A percentile compares a stretch with the other conserved stretches of the same genome.
These are phyloP conservation scores for Spathaspora arborariae DNA, from an alignment of 805 yeast genomes.

Conservation along the genomic window DNA sequence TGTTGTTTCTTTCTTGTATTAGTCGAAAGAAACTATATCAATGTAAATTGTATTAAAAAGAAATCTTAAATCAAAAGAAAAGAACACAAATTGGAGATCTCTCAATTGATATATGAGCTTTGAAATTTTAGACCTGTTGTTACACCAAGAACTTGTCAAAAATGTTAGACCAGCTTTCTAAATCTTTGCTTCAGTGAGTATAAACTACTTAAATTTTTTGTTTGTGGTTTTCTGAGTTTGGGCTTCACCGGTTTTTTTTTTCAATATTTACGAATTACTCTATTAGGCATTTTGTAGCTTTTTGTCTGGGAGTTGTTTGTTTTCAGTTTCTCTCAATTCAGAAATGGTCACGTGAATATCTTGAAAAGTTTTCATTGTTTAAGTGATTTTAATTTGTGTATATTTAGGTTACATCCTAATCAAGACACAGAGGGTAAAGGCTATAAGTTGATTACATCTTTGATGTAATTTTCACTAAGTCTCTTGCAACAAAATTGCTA, in stretches of 20 bases:
- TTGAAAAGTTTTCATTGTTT: constrained; percentile 1
- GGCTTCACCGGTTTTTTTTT: constrained; percentile 3
- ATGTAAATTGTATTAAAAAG: not conserved
- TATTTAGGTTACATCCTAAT: constrained; percentile 1
- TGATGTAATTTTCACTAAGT: no score
- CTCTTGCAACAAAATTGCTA: no score
- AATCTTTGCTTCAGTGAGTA: not conserved
- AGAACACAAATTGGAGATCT: not conserved
- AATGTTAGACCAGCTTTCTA: not conserved
- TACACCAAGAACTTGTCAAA: not conserved
- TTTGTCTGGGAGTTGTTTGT: constrained; percentile 4
- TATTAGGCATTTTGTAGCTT: constrained; percentile 5
- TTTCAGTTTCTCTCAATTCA: constrained; percentile 3
- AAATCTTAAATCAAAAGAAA: not conserved
- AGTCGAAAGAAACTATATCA: not conserved
- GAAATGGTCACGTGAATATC: constrained; percentile 10
- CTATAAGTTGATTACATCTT: no score
- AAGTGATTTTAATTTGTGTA: not conserved
- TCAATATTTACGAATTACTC: constrained; percentile 7
- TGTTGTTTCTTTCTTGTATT: not conserved
- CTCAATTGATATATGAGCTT: not conserved
- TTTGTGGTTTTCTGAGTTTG: not conserved
- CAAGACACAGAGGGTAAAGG: not conserved
- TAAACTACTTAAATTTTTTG: not conserved
- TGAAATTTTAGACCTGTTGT: not conserved